Base-by-base conservation (phyloP, 345 rosid species). In the Dovyalis caffra region DNA sequence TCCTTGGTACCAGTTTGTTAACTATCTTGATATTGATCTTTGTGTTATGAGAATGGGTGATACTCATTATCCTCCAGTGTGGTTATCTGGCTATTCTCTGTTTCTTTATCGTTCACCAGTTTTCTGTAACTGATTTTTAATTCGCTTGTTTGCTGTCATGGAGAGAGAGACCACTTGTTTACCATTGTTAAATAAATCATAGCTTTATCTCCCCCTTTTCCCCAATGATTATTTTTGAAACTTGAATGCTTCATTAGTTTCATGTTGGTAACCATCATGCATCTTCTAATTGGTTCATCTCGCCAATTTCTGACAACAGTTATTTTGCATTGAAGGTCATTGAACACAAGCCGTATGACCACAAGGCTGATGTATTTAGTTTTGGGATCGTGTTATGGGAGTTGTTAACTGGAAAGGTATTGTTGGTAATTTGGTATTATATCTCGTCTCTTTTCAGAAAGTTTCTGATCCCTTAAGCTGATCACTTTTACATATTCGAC, bases 321-420 rank as follows among this genome's bases (percentile, higher is more conserved):
- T 72, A 57, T 88, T 78, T 77, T 84, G 80, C 73, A 56, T 69
- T 78, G 78, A 78, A 95, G 97, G 98, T 95, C 77, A 95, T 95
- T 69, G 98, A 91, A 74, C 98, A 92, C 92, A 92, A 86, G 78
- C 96, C 94, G 67, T 95, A 95, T 83, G 99, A 95, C 85, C 99
- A 95, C 87, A 95, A 91, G 85, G 97, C 98, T 32, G 99, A 95
- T 66, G 87, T 95, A 60, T 95, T 91, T 75, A 95, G 98, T 87
- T 95, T 92, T 34, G 99, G 87, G 33, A 78, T 95, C 61, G 98
- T 95, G 73, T 71, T 95, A 53, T 92, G 99, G 98, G 99, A 95
- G 85, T 69, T 95, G 83, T 76, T 95, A 79, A 91, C 97, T 6
- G 97, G 98, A 74, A 92, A 93, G 99, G 99, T 94, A 83, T 35